Percentiles rank a stretch among this genome's conserved stretches.
Conservation (phyloP, 441 rosid genomes). For the Pelargonium cotyledonis region DNA sequence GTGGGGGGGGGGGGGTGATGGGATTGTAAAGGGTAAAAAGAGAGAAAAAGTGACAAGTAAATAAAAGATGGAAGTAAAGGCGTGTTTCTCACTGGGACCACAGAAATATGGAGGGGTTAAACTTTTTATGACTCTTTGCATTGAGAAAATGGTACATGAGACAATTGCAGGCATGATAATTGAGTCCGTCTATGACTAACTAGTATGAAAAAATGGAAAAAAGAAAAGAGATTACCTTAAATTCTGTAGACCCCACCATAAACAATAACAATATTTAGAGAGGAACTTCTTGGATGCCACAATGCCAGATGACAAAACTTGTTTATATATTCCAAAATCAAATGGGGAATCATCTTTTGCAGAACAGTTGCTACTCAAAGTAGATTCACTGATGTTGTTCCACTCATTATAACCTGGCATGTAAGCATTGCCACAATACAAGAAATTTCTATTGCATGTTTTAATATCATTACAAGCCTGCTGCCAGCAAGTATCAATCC, state of each 20-base stretch:
- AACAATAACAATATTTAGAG: constrained; percentile 71
- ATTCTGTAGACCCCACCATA: constrained; percentile 99
- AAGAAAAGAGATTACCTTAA: constrained; percentile 49
- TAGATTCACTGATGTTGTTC: constrained; percentile 25
- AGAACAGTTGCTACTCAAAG: constrained; percentile 39
- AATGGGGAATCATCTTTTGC: constrained; percentile 39
- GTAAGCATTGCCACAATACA: constrained; percentile 67
- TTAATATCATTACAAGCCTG: constrained; percentile 29
- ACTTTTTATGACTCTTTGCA: too few species aligned
- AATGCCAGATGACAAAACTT: constrained; percentile 66
- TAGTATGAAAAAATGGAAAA: neutral
- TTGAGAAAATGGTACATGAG: too few species aligned
- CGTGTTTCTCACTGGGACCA: too few species aligned
- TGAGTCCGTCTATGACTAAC: too few species aligned
- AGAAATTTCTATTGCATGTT: constrained; percentile 38
- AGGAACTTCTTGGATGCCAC: constrained; percentile 63
- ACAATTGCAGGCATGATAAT: too few species aligned
- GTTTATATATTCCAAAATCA: constrained; percentile 67
- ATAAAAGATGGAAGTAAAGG: too few species aligned
- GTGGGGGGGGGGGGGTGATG: neutral
- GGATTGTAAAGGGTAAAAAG: too few species aligned
- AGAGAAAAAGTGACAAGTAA: neutral
- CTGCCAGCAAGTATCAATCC: constrained; percentile 80
- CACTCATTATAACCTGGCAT: constrained; percentile 45
- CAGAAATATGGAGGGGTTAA: too few species aligned